Conservation (phyloP, 108 stramenopile genomes). For the Aurantiochytrium sp. region DNA sequence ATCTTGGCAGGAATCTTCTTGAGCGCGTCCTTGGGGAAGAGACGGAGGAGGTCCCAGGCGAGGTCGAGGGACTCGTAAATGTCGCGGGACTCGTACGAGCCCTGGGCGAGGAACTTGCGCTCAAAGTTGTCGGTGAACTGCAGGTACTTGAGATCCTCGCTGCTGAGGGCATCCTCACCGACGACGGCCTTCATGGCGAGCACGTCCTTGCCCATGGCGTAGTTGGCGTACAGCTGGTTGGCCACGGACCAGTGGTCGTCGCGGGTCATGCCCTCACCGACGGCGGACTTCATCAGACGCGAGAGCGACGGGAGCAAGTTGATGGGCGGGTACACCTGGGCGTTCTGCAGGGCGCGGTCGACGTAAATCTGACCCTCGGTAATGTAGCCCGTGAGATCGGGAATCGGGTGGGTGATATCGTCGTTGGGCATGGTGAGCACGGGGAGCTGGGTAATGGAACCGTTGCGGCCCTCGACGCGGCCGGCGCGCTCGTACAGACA, state of each 20-base stretch:
- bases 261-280: conserved; percentile 99
- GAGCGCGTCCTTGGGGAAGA: conserved; percentile 96
- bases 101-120: conserved; percentile 94
- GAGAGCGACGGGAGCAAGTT: conserved; percentile 97
- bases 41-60: conserved; percentile 96
- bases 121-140: conserved; percentile 98
- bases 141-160: conserved; percentile 98
- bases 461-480: conserved; percentile 94
- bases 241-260: conserved; percentile 94
- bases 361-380: conserved; percentile 99
- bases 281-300: conserved; percentile 99
- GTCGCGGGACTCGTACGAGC: conserved; percentile 91
- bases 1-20: conserved; percentile 99
- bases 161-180: conserved; percentile 97
- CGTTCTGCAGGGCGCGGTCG: conserved; percentile 93
- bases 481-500: conserved; percentile 99
- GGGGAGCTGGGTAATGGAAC: conserved; percentile 98
- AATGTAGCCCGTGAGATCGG: conserved; percentile 98
- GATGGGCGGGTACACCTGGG: conserved; percentile 99
- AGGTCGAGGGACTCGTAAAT: conserved; percentile 98
- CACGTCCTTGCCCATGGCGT: conserved; percentile 99
- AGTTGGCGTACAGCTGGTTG: conserved; percentile 98
- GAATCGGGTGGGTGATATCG: conserved; percentile 99
- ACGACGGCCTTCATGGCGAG: conserved; percentile 99
- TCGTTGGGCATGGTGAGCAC: conserved; percentile 99